A percentile compares a stretch with the other conserved stretches of the same genome.
phyloP scores from a whole-genome alignment of 1,284 basidiomycete genomes.

The Fomitopsis schrenkii region DNA sequence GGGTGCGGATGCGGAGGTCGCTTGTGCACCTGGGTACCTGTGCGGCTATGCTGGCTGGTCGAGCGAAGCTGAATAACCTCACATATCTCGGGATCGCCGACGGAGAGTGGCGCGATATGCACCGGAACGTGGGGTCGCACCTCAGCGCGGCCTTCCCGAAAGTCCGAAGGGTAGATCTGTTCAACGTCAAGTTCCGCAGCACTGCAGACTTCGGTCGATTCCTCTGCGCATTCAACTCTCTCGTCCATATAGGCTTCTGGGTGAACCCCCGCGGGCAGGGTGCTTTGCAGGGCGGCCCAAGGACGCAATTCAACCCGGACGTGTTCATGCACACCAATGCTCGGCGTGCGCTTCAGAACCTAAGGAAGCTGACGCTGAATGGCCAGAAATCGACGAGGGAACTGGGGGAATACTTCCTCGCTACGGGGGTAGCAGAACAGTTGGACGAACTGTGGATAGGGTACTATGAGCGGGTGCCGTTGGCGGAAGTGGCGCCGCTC shows the following conservation, averaged over 20 bases:
- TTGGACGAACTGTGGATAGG: background rate
- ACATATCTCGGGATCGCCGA: background rate
- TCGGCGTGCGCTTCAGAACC: background rate
- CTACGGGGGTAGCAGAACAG: background rate
- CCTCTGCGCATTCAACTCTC: background rate
- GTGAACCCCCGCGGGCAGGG: background rate
- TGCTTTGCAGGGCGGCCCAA: background rate
- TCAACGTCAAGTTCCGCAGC: background rate
- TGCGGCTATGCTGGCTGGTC: background rate
- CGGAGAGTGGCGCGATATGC: background rate
- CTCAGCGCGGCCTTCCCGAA: background rate
- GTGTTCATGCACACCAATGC: background rate
- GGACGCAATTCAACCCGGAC: background rate
- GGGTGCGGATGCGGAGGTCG: background rate
- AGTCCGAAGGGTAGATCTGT: background rate
- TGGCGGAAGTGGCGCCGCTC: background rate
- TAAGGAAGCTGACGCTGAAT: background rate
- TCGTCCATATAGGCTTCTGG: background rate
- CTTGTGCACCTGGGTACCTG: background rate
- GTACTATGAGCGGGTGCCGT: background rate
- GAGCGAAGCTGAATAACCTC: background rate
- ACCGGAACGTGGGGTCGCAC: background rate
- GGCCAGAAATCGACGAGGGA: background rate
- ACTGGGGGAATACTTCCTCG: background rate
- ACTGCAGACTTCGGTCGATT: background rate